Conservation (phyloP, 345 rosid genomes). For the Cardiospermum halicacabum region DNA sequence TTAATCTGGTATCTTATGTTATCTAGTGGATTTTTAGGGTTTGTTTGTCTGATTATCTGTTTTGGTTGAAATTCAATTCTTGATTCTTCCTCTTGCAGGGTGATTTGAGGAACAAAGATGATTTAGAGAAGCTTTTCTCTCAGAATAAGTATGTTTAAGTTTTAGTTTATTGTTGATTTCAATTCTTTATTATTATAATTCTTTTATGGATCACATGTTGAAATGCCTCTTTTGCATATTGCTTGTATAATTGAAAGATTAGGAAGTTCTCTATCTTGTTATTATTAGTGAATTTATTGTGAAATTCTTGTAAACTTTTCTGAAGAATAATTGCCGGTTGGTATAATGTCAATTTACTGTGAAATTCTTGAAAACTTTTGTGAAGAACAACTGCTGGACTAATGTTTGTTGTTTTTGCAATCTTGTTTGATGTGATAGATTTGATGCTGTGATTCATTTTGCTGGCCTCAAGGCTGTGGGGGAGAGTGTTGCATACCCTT, state of each 20-base stretch:
- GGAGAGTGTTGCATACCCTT: conserved; percentile 77
- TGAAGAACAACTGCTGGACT: too few relatives aligned
- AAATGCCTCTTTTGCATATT: neutral
- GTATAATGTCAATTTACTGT: neutral
- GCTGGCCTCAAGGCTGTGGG: conserved; percentile 95
- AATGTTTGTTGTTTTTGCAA: neutral
- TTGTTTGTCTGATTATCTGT: neutral
- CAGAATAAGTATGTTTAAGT: conserved; percentile 45
- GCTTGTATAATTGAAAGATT: too few relatives aligned
- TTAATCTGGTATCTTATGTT: conserved; percentile 44
- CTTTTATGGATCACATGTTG: neutral
- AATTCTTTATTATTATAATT: neutral
- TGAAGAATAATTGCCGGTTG: neutral
- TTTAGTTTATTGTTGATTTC: neutral
- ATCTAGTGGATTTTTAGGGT: neutral
- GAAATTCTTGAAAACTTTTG: too few relatives aligned
- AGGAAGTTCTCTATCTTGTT: too few relatives aligned
- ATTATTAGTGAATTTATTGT: neutral
- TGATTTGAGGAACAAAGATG: conserved; percentile 81
- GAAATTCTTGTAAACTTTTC: neutral
- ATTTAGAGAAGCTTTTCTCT: conserved; percentile 79
- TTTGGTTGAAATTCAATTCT: too few relatives aligned
- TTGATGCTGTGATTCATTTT: conserved; percentile 92
- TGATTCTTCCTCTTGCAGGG: conserved; percentile 52
- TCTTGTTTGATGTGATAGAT: conserved; percentile 35